Evolutionary conservation across 169 alveolate species (phyloP).

Genomic region (Amoebophrya sp.): DNA sequence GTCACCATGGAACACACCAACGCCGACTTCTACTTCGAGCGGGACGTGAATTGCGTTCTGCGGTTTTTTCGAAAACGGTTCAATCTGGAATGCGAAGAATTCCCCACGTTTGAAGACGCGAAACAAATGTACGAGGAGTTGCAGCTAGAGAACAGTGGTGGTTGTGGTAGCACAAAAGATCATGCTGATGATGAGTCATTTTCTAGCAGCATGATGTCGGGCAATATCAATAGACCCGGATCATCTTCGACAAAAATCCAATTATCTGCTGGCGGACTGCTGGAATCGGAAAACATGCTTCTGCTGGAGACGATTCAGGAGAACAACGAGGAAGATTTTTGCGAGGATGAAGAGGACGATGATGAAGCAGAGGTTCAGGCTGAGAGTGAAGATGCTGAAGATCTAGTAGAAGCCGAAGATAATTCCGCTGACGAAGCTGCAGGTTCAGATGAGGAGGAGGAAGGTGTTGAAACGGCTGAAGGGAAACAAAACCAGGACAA

Average conservation of each 20-base stretch:
- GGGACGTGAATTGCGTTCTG: background rate
- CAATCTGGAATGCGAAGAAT: background rate
- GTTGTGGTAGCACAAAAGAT: too few relatives aligned
- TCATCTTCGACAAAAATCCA: too few relatives aligned
- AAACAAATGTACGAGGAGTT: background rate
- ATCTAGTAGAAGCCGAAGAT: background rate
- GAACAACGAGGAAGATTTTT: background rate
- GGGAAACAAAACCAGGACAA: too few relatives aligned
- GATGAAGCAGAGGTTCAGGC: background rate
- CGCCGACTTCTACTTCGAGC: conserved; percentile 61
- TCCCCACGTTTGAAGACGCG: background rate
- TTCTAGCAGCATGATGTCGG: too few relatives aligned
- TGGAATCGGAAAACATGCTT: background rate
- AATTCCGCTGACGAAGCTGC: background rate
- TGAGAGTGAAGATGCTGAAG: background rate
- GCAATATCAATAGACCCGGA: too few relatives aligned
- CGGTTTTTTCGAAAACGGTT: background rate
- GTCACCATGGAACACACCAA: conserved; percentile 88
- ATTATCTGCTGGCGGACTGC: background rate
- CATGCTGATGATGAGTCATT: too few relatives aligned
- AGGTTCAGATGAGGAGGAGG: background rate
- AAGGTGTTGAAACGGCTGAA: background rate
- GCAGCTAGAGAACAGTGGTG: too few relatives aligned
- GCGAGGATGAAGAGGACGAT: background rate
- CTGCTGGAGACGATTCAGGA: background rate